phyloP scores from a whole-genome alignment of 768 basidiomycete species.

The Asterophora lycoperdoides region DNA sequence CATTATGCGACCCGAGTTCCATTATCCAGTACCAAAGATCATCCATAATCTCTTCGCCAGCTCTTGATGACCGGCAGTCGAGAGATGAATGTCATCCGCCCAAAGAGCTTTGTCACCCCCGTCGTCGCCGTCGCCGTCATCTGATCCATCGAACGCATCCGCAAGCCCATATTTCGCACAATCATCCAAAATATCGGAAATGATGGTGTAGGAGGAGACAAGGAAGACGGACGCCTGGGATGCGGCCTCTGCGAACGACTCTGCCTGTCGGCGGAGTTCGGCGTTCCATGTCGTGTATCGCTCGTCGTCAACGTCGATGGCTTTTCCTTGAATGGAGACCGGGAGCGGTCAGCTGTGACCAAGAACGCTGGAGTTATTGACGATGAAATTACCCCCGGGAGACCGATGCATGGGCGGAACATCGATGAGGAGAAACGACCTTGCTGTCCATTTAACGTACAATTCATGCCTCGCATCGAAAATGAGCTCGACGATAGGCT shows the following conservation, averaged over 20 bases:
- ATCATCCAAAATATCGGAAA: constrained; percentile 7
- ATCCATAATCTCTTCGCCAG: constrained; percentile 6
- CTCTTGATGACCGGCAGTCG: constrained; percentile 5
- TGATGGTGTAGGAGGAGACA: constrained; percentile 3
- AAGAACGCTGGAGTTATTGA: too few species aligned
- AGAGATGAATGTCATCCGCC: constrained; percentile 9
- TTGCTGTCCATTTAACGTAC: constrained; percentile 10
- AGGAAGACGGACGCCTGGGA: constrained; percentile 4
- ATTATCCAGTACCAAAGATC: too few species aligned
- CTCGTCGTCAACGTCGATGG: background rate
- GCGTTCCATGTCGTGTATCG: constrained; percentile 6
- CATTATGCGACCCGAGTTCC: too few species aligned
- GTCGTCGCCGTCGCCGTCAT: constrained; percentile 3
- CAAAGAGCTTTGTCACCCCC: constrained; percentile 1
- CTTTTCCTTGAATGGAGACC: background rate
- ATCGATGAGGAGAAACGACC: constrained; percentile 10
- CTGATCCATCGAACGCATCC: background rate
- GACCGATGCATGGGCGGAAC: constrained; percentile 8
- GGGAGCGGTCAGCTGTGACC: background rate
- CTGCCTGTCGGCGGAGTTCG: background rate
- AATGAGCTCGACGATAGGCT: constrained; percentile 2
- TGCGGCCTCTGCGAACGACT: background rate
- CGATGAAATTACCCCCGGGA: constrained; percentile 4
- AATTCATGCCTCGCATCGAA: constrained; percentile 13
- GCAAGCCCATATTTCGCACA: background rate